These are phyloP conservation scores for Fraxinus platypoda DNA, from an alignment of 305 asterid species.

Conservation along the genomic window DNA sequence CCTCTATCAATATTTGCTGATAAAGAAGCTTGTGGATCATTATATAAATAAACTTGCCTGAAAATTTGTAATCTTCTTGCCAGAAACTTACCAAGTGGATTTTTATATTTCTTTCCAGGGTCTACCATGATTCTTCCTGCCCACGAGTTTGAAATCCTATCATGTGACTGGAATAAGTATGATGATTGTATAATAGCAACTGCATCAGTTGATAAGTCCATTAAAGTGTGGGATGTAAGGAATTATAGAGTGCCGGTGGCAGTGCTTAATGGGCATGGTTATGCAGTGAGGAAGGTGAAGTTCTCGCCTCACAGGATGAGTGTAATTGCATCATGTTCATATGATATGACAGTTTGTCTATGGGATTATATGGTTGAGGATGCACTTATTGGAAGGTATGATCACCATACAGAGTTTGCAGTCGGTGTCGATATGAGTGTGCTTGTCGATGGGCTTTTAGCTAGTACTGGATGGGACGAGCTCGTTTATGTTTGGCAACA, in stretches of 20 bases:
- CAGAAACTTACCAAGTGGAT: background rate
- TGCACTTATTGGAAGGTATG: conserved; percentile 81
- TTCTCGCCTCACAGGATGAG: conserved; percentile 92
- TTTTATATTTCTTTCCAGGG: conserved; percentile 44
- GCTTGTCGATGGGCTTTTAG: conserved; percentile 91
- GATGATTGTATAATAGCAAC: conserved; percentile 92
- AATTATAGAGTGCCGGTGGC: conserved; percentile 82
- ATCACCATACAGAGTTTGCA: conserved; percentile 94
- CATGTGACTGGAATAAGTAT: conserved; percentile 96
- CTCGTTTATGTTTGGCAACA: conserved; percentile 96
- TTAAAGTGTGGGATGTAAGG: conserved; percentile 96
- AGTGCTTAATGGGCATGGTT: conserved; percentile 86
- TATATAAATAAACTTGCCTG: background rate
- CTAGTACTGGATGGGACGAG: conserved; percentile 99
- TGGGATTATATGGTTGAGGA: conserved; percentile 99
- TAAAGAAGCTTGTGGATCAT: background rate
- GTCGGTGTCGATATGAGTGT: conserved; percentile 96
- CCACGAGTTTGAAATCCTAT: conserved; percentile 83
- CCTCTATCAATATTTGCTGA: background rate
- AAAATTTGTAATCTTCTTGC: background rate
- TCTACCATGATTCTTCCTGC: conserved; percentile 98
- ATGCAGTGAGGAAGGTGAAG: conserved; percentile 93
- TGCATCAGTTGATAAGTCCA: conserved; percentile 88
- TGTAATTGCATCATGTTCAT: conserved; percentile 77
- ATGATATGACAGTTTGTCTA: conserved; percentile 88